Conservation (phyloP, 345 rosid genomes). For the Capsella bursapastoris region DNA sequence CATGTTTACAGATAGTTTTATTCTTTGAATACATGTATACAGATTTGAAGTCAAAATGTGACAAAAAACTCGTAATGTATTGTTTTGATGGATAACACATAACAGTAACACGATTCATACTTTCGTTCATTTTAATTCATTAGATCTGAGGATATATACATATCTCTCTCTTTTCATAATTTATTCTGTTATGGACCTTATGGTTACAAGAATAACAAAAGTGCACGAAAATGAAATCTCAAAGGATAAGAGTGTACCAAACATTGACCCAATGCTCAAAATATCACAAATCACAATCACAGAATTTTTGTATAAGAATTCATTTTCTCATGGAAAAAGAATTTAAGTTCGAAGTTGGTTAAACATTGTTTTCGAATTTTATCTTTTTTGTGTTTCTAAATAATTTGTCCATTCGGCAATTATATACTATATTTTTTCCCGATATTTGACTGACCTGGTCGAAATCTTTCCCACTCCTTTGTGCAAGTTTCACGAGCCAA, state of each 20-base stretch:
- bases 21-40: background rate
- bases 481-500: constrained; percentile 17
- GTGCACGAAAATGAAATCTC: constrained; percentile 28
- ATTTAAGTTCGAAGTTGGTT: constrained; percentile 14
- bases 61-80: background rate
- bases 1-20: background rate
- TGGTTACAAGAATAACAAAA: constrained; percentile 31
- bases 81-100: background rate
- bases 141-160: background rate
- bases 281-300: constrained; percentile 8
- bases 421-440: constrained; percentile 9
- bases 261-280: constrained; percentile 32
- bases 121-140: background rate
- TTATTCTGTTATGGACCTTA: constrained; percentile 1
- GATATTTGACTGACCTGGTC: constrained; percentile 9
- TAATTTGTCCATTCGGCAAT: background rate
- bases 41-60: background rate
- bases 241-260: constrained; percentile 20
- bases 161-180: background rate
- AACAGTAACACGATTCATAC: background rate
- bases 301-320: background rate
- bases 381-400: background rate
- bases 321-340: background rate
- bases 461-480: constrained; percentile 18
- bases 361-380: constrained; percentile 34